These are phyloP conservation scores for Microdochium bolleyi DNA, from an alignment of 2,329 filamentous ascomycete genomes.

Conservation along the genomic window DNA sequence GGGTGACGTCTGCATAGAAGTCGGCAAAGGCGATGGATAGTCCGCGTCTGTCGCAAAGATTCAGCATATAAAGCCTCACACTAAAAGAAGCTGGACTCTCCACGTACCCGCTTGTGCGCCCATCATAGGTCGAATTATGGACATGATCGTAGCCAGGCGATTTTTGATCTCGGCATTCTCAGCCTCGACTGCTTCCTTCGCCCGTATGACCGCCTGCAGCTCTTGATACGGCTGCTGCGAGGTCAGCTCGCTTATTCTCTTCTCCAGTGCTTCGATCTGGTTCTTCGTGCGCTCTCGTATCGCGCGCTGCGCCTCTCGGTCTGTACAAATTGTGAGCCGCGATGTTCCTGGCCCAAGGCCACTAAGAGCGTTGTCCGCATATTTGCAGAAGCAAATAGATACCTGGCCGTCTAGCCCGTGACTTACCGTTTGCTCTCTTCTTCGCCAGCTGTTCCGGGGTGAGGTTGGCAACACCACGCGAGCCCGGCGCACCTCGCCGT, in stretches of 20 bases:
- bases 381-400: too few species aligned
- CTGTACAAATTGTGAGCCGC: slow-evolving; percentile 25
- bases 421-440: slow-evolving; percentile 47
- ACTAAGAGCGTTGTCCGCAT: neutral
- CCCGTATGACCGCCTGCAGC: slow-evolving; percentile 64
- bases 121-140: slow-evolving; percentile 54
- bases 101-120: neutral
- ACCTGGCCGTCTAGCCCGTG: too few species aligned
- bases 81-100: neutral
- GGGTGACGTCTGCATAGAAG: slow-evolving; percentile 1
- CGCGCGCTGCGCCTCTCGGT: slow-evolving; percentile 78
- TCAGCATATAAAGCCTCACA: neutral
- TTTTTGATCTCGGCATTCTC: slow-evolving; percentile 75
- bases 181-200: slow-evolving; percentile 69
- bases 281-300: slow-evolving; percentile 77
- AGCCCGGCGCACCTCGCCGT: slow-evolving; percentile 34
- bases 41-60: slow-evolving; percentile 13
- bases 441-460: slow-evolving; percentile 70
- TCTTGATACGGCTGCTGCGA: slow-evolving; percentile 78
- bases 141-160: slow-evolving; percentile 57
- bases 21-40: slow-evolving; percentile 18
- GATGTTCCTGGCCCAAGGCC: slow-evolving; percentile 15
- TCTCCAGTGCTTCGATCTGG: slow-evolving; percentile 69
- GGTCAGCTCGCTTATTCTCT: slow-evolving; percentile 66
- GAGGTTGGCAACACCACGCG: slow-evolving; percentile 51